phyloP scores from a whole-genome alignment of 2,329 filamentous ascomycete species.

The Epichloe uncinata region DNA sequence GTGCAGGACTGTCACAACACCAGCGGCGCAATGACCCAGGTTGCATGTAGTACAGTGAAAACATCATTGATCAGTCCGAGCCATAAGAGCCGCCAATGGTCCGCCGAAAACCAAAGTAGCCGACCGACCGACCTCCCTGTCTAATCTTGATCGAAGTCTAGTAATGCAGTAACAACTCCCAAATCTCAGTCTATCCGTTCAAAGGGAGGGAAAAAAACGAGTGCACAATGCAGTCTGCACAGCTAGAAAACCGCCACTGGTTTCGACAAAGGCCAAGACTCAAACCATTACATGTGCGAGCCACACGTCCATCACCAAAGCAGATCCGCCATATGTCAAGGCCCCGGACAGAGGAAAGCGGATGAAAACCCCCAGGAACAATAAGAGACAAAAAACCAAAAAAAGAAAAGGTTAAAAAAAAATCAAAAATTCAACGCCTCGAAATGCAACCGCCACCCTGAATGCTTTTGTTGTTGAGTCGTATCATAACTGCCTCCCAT shows the following conservation, averaged over 20 bases:
- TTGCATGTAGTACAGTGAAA: slow-evolving; percentile 12
- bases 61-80: slow-evolving; percentile 22
- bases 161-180: slow-evolving; percentile 25
- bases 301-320: background rate
- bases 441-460: slow-evolving; percentile 22
- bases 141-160: slow-evolving; percentile 28
- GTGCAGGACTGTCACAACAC: slow-evolving; percentile 4
- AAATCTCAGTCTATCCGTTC: slow-evolving; percentile 19
- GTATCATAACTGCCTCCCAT: slow-evolving; percentile 1
- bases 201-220: background rate
- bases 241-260: slow-evolving; percentile 13
- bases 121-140: slow-evolving; percentile 18
- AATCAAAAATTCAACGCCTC: slow-evolving; percentile 21
- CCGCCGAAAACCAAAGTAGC: slow-evolving; percentile 15
- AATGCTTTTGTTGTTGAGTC: slow-evolving; percentile 13
- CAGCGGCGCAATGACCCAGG: slow-evolving; percentile 6
- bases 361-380: slow-evolving; percentile 3
- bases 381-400: slow-evolving; percentile 7
- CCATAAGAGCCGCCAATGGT: slow-evolving; percentile 21
- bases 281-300: slow-evolving; percentile 1
- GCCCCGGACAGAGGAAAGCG: background rate
- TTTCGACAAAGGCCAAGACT: background rate
- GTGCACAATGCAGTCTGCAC: slow-evolving; percentile 17
- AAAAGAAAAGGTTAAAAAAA: slow-evolving; percentile 3
- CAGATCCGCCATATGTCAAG: slow-evolving; percentile 2